Base-by-base conservation (phyloP, 2,329 filamentous ascomycete genomes). In the Pseudogymnoascus sp. region DNA sequence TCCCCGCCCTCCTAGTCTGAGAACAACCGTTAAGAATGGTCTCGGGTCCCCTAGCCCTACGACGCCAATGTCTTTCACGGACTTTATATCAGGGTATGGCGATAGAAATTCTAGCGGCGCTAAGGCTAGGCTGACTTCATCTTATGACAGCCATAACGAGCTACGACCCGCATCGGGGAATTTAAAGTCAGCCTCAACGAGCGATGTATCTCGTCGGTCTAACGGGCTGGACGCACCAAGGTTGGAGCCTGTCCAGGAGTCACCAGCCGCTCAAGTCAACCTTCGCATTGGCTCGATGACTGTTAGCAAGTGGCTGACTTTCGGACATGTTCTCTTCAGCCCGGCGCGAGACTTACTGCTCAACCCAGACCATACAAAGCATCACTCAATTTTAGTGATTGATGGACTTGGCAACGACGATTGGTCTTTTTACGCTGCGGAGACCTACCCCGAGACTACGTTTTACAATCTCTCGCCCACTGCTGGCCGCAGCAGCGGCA, bases 331-430 rank as follows among this genome's bases (percentile, higher is more conserved):
- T 0, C 77, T 94, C 3, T 92, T 94, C 74, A 91, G 88, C 65
- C 89, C 90, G 9, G 83, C 88, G 4, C 82, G 89, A 23, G 85
- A 89, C 48, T 75, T 81, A 15, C 74, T 79, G 0, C 77, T 73
- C 13, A 75, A 73, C 58, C 74, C 62, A 28, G 33, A 57, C 8
- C 55, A 35, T 4, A 61, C 71, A 12, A 86, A 79, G 74, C 81
- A 74, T 59, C 86, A 76, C 60, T 84, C 82, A 0, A 83, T 94
- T 23, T 78, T 94, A 3, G 86, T 94, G 15, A 80, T 94, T 60
- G 89, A 94, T 73, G 89, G 89, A 4, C 83, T 94, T 28, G 89
- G 89, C n/a, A 92, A 91, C 68, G 84, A 88, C 65, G 89, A 94
- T 69, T 94, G 89, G 89, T 92, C 89, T 0, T 92, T 90, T 71